A percentile compares a stretch with the other conserved stretches of the same genome.
These are phyloP conservation scores for Amaranthus palmeri DNA, from an alignment of 148 eudicot genomes.

Conservation along the genomic window DNA sequence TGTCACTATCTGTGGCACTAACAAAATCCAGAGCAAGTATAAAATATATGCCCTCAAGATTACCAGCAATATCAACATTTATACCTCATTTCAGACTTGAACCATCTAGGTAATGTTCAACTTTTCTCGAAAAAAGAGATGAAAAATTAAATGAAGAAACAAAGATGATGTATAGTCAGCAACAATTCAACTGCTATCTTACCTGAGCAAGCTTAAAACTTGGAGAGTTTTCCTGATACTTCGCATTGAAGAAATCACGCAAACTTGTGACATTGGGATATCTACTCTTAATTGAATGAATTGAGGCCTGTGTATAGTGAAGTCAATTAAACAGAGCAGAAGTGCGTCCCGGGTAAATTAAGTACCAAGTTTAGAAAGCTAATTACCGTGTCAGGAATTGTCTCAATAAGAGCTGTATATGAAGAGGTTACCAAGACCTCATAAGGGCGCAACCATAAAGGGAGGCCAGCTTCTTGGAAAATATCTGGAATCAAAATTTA, in stretches of 20 bases:
- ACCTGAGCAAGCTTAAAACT: slow-evolving; percentile 98
- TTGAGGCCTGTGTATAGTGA: slow-evolving; percentile 59
- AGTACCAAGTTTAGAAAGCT: neutral
- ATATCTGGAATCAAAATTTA: slow-evolving; percentile 52
- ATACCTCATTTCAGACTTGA: neutral
- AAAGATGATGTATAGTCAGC: neutral
- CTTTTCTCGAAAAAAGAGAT: neutral
- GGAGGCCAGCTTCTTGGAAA: slow-evolving; percentile 99
- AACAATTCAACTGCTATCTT: slow-evolving; percentile 8
- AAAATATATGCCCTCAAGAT: neutral
- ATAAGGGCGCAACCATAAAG: slow-evolving; percentile 96
- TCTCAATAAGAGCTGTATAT: slow-evolving; percentile 96
- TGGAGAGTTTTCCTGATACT: slow-evolving; percentile 87
- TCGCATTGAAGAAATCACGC: slow-evolving; percentile 88
- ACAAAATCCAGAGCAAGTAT: no score
- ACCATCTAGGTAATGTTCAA: neutral
- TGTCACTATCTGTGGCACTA: no score
- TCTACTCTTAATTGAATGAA: slow-evolving; percentile 96
- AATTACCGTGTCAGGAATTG: slow-evolving; percentile 95
- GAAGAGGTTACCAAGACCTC: slow-evolving; percentile 97
- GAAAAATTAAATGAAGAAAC: neutral
- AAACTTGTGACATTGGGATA: slow-evolving; percentile 72
- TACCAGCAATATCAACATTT: neutral
- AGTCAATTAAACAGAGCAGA: slow-evolving; percentile 8
- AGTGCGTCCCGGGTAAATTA: neutral